A percentile compares a stretch with the other conserved stretches of the same genome.
These are phyloP conservation scores for Neolentinus lepideus DNA, from an alignment of 1,284 basidiomycete species.

Conservation along the genomic window DNA sequence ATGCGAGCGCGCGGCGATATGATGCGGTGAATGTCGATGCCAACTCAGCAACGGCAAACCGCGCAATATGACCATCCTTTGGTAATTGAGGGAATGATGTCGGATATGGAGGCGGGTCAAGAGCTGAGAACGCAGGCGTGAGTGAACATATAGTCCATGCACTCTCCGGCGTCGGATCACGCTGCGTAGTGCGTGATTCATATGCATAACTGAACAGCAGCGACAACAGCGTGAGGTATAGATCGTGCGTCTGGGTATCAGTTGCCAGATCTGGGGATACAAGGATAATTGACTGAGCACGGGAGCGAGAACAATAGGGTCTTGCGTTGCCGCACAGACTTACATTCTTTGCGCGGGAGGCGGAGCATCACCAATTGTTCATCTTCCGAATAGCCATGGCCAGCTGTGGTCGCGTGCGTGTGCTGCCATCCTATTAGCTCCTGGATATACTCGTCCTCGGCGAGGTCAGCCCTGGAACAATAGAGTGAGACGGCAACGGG, in stretches of 20 bases:
- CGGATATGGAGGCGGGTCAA: slow-evolving; percentile 57
- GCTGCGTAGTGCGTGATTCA: slow-evolving; percentile 66
- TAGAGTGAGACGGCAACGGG: slow-evolving; percentile 2
- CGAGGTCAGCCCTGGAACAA: slow-evolving; percentile 61
- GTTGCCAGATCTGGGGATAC: slow-evolving; percentile 48
- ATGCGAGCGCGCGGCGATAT: slow-evolving; percentile 66
- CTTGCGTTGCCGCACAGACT: slow-evolving; percentile 17
- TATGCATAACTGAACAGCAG: slow-evolving; percentile 72
- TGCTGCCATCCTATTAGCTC: slow-evolving; percentile 60
- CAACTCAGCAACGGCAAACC: slow-evolving; percentile 42
- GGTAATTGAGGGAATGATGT: slow-evolving; percentile 12
- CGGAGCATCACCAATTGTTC: slow-evolving; percentile 63
- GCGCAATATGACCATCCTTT: slow-evolving; percentile 1
- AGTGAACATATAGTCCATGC: slow-evolving; percentile 73
- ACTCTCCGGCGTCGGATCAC: slow-evolving; percentile 75
- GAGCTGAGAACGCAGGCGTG: slow-evolving; percentile 67
- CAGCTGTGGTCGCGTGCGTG: slow-evolving; percentile 29
- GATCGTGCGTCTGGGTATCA: slow-evolving; percentile 40
- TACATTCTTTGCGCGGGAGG: slow-evolving; percentile 74
- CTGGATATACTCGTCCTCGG: slow-evolving; percentile 65
- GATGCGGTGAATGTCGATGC: slow-evolving; percentile 44
- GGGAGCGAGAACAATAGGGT: neutral
- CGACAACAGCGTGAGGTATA: slow-evolving; percentile 63
- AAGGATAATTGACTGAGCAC: slow-evolving; percentile 5
- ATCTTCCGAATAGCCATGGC: slow-evolving; percentile 52